Percentiles rank a stretch among this genome's conserved stretches.
phyloP scores from a whole-genome alignment of 2,329 filamentous ascomycete genomes.

The Alternaria burnsii region DNA sequence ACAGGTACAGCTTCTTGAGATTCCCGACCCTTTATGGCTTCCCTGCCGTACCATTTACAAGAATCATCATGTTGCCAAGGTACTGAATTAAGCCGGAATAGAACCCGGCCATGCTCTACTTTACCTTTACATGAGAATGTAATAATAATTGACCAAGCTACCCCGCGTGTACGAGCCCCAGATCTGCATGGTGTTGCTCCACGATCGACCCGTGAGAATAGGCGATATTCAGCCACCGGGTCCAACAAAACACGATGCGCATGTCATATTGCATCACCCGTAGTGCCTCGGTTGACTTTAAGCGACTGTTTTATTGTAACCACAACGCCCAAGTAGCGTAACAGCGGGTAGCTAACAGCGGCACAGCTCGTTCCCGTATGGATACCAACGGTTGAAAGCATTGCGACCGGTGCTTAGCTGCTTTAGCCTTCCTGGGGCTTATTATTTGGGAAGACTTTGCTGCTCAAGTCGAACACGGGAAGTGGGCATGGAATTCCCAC shows the following conservation, averaged over 20 bases:
- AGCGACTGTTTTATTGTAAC: neutral
- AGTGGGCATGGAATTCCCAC: constrained; percentile 32
- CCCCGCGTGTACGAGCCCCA: constrained; percentile 6
- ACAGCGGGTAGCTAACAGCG: neutral
- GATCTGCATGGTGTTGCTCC: constrained; percentile 10
- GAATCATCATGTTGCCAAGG: neutral
- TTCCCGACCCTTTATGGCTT: constrained; percentile 1
- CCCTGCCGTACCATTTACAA: neutral
- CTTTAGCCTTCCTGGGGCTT: constrained; percentile 4
- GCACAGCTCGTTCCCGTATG: neutral
- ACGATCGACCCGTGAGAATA: constrained; percentile 11
- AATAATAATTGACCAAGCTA: constrained; percentile 1
- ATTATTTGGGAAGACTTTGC: constrained; percentile 27
- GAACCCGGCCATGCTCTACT: neutral
- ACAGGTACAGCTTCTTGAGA: neutral
- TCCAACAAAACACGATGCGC: neutral
- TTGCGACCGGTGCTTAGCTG: neutral
- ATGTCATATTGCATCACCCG: constrained; percentile 4
- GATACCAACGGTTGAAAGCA: neutral
- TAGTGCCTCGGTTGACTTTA: neutral
- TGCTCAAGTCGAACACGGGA: constrained; percentile 30
- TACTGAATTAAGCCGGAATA: neutral
- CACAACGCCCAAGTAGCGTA: neutral
- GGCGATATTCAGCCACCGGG: constrained; percentile 23
- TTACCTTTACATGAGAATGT: neutral